These are phyloP conservation scores for Arachis hypogaea DNA, from an alignment of 306 rosid species.

Conservation along the genomic window DNA sequence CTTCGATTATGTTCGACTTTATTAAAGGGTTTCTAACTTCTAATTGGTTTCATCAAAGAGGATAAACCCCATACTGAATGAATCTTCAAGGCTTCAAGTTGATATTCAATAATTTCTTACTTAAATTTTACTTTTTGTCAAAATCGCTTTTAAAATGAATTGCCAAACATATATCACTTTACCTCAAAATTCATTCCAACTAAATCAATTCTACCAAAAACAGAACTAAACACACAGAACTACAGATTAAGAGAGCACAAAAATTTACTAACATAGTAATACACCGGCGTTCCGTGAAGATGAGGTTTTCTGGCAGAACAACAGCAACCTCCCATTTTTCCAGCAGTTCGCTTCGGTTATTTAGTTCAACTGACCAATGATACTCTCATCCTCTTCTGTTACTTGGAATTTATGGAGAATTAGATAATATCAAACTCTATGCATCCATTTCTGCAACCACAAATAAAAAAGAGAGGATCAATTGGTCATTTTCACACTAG, in stretches of 20 bases:
- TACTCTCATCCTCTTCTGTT: slow-evolving; percentile 48
- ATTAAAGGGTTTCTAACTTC: neutral
- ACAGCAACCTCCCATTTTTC: slow-evolving; percentile 91
- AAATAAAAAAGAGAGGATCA: slow-evolving; percentile 13
- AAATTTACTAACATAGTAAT: slow-evolving; percentile 72
- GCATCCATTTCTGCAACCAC: slow-evolving; percentile 25
- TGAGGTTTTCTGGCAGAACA: slow-evolving; percentile 83
- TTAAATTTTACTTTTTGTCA: too few species aligned
- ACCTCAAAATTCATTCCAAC: too few species aligned
- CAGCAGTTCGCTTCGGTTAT: slow-evolving; percentile 42
- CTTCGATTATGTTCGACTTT: slow-evolving; percentile 10
- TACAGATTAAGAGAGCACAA: slow-evolving; percentile 22
- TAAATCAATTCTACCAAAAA: too few species aligned
- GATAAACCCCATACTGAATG: slow-evolving; percentile 6
- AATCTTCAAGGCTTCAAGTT: neutral
- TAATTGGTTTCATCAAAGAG: slow-evolving; percentile 21
- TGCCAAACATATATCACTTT: too few species aligned
- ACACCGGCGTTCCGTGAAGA: slow-evolving; percentile 74
- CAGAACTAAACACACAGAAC: too few species aligned
- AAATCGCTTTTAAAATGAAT: too few species aligned
- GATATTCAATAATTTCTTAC: neutral
- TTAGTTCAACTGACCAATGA: slow-evolving; percentile 40
- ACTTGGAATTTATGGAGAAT: slow-evolving; percentile 36
- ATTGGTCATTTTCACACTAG: slow-evolving; percentile 18
- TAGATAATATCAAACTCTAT: slow-evolving; percentile 22